These are phyloP conservation scores for Fomitopsis schrenkii DNA, from an alignment of 1,284 basidiomycete genomes.

Conservation along the genomic window DNA sequence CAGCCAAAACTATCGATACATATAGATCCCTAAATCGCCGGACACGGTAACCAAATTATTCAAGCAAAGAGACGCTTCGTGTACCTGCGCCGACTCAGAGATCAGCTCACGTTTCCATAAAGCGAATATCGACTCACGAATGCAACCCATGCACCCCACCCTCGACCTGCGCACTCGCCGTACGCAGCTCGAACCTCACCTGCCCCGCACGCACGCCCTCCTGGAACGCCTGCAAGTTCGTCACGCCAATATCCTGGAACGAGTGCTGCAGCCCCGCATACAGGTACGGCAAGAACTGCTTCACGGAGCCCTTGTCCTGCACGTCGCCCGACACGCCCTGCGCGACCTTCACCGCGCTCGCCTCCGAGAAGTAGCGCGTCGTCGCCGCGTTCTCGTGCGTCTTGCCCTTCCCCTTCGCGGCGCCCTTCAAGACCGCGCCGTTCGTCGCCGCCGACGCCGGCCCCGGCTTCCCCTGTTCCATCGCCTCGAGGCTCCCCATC, in stretches of 20 bases:
- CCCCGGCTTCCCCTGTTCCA: slow-evolving; percentile 78
- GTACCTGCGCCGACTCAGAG: slow-evolving; percentile 13
- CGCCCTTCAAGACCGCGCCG: slow-evolving; percentile 30
- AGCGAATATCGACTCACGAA: slow-evolving; percentile 42
- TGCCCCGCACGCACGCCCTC: slow-evolving; percentile 58
- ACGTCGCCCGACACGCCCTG: slow-evolving; percentile 97
- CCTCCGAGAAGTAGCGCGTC: slow-evolving; percentile 95
- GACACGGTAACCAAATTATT: background rate
- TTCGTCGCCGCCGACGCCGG: slow-evolving; percentile 22
- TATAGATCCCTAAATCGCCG: background rate
- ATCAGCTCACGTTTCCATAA: background rate
- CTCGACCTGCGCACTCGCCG: slow-evolving; percentile 94
- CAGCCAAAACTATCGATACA: slow-evolving; percentile 6
- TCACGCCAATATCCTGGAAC: slow-evolving; percentile 90
- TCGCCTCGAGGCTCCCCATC: slow-evolving; percentile 96
- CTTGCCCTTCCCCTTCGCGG: slow-evolving; percentile 44
- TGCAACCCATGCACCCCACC: slow-evolving; percentile 94
- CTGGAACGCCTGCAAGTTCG: slow-evolving; percentile 60
- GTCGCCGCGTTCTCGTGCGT: slow-evolving; percentile 94
- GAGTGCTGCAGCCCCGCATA: slow-evolving; percentile 94
- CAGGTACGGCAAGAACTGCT: slow-evolving; percentile 90
- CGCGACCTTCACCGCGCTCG: slow-evolving; percentile 93
- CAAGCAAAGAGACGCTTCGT: slow-evolving; percentile 26
- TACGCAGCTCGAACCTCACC: slow-evolving; percentile 92
- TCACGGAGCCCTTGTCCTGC: slow-evolving; percentile 94